phyloP scores from a whole-genome alignment of 2,329 filamentous ascomycete genomes.

The Diplocarpon rosae region DNA sequence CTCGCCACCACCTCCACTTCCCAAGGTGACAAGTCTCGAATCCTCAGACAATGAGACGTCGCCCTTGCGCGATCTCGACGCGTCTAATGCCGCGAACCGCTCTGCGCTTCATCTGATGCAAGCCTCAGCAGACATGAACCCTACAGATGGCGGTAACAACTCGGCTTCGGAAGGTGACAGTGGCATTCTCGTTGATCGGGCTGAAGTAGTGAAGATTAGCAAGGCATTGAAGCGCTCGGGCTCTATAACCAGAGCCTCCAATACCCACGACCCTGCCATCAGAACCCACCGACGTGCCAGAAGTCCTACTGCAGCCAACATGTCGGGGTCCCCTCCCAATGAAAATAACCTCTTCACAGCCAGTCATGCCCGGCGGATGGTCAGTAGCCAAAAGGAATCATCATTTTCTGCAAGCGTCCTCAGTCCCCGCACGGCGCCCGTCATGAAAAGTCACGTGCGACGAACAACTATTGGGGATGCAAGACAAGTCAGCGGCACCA shows the following conservation, averaged over 20 bases:
- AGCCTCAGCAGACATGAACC: slow-evolving; percentile 17
- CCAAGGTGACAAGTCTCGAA: slow-evolving; percentile 44
- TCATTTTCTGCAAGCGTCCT: slow-evolving; percentile 46
- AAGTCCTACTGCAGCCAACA: slow-evolving; percentile 36
- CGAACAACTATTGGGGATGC: slow-evolving; percentile 24
- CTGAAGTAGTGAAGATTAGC: slow-evolving; percentile 24
- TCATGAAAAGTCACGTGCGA: slow-evolving; percentile 38
- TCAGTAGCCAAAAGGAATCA: slow-evolving; percentile 47
- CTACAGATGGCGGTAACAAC: slow-evolving; percentile 29
- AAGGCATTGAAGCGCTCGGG: slow-evolving; percentile 24
- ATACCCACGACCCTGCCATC: slow-evolving; percentile 17
- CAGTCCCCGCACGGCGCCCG: slow-evolving; percentile 47
- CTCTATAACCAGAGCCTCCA: slow-evolving; percentile 20
- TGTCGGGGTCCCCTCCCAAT: slow-evolving; percentile 40
- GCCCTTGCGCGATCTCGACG: slow-evolving; percentile 41
- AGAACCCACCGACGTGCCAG: slow-evolving; percentile 21
- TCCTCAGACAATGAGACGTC: slow-evolving; percentile 45
- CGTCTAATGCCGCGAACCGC: slow-evolving; percentile 37
- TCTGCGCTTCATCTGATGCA: slow-evolving; percentile 30
- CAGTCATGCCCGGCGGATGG: slow-evolving; percentile 55
- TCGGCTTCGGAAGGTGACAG: slow-evolving; percentile 25
- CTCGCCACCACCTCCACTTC: slow-evolving; percentile 46
- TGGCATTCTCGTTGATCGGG: slow-evolving; percentile 18
- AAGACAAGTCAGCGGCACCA: slow-evolving; percentile 19
- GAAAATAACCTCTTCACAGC: slow-evolving; percentile 54